phyloP scores from a whole-genome alignment of 1,284 basidiomycete species.

The Ceratobasidium sp. region DNA sequence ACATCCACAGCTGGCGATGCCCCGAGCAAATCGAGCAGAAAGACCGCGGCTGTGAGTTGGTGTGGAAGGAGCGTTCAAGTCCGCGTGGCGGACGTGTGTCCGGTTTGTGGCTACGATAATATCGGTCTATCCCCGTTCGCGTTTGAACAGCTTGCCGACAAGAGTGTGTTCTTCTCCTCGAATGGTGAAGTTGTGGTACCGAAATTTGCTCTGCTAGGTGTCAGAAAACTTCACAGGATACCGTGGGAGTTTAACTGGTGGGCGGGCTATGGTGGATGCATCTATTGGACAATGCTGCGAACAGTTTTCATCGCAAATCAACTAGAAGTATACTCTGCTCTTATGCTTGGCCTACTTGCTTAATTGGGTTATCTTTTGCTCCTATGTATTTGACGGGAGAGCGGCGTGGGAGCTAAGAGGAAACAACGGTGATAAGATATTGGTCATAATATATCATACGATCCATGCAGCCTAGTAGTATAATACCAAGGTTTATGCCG shows the following conservation, averaged over 20 bases:
- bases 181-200: too few relatives aligned
- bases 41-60: constrained; percentile 2
- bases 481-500: background rate
- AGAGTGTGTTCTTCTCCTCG: background rate
- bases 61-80: constrained; percentile 1
- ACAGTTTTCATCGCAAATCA: background rate
- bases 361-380: background rate
- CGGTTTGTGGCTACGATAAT: constrained; percentile 4
- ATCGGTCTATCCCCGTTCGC: constrained; percentile 14
- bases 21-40: background rate
- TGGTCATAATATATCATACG: background rate
- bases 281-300: background rate
- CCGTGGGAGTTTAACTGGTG: background rate
- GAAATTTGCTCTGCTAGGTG: background rate
- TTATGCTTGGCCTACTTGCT: background rate
- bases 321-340: background rate
- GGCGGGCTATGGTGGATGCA: background rate
- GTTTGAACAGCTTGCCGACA: constrained; percentile 6
- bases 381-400: background rate
- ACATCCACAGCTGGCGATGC: background rate
- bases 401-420: background rate
- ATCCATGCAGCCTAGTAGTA: background rate
- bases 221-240: background rate
- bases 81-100: constrained; percentile 4
- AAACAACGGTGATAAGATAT: background rate